phyloP scores from a whole-genome alignment of 768 basidiomycete genomes.

The Solioccasus polychromus region DNA sequence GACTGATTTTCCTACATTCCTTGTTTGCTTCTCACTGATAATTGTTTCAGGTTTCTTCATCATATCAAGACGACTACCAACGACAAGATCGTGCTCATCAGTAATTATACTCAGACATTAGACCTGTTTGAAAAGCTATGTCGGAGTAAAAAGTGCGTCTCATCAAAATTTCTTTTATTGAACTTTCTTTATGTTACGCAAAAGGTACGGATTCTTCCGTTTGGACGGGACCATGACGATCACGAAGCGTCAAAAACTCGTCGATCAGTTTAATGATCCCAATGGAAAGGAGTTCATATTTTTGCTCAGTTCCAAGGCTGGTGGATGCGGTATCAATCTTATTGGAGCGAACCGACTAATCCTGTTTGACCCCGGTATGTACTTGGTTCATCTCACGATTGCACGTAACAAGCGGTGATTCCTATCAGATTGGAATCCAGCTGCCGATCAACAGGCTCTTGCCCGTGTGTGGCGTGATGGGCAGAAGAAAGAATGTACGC shows the following conservation, averaged over 20 bases:
- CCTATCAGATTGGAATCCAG: slow-evolving; percentile 92
- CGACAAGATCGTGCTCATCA: slow-evolving; percentile 96
- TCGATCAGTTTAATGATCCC: slow-evolving; percentile 95
- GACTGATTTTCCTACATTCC: slow-evolving; percentile 7
- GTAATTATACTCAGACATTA: slow-evolving; percentile 94
- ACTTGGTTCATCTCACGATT: background rate
- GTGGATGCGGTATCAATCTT: slow-evolving; percentile 95
- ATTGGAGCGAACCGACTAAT: slow-evolving; percentile 97
- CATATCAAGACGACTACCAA: slow-evolving; percentile 76
- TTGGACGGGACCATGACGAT: slow-evolving; percentile 95
- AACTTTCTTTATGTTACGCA: background rate
- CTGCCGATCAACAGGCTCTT: slow-evolving; percentile 96
- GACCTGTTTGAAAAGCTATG: slow-evolving; percentile 91
- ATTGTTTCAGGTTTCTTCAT: slow-evolving; percentile 66
- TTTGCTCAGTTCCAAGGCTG: slow-evolving; percentile 91
- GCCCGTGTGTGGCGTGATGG: slow-evolving; percentile 99
- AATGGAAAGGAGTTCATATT: slow-evolving; percentile 93
- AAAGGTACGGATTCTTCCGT: slow-evolving; percentile 85
- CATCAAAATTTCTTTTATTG: background rate
- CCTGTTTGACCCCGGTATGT: slow-evolving; percentile 85
- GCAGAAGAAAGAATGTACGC: slow-evolving; percentile 97
- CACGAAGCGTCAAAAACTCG: slow-evolving; percentile 89
- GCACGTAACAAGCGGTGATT: background rate
- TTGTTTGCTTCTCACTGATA: background rate
- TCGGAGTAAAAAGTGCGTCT: slow-evolving; percentile 71